Evolutionary conservation across 345 rosid genomes (phyloP).

Genomic region (Eucalyptus regnans): DNA sequence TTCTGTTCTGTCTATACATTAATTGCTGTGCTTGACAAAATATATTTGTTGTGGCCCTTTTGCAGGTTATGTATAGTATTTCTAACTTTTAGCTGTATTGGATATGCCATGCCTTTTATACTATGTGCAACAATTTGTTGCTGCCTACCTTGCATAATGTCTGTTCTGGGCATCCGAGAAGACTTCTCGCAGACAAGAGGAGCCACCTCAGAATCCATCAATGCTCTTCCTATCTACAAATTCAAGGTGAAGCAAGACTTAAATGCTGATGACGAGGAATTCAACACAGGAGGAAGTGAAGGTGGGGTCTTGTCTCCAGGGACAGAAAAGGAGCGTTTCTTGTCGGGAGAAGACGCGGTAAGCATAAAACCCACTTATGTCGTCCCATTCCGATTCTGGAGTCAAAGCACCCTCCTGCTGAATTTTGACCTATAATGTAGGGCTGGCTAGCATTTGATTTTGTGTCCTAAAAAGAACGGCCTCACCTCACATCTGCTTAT

Average conservation of each 20-base stretch:
- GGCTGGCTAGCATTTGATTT: not conserved
- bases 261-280: slow-evolving; percentile 9
- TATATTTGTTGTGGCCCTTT: not conserved
- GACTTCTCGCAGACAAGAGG: slow-evolving; percentile 74
- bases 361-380: slow-evolving; percentile 5
- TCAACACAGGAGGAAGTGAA: slow-evolving; percentile 30
- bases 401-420: not conserved
- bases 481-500: not conserved
- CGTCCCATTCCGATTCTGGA: not conserved
- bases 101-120: slow-evolving; percentile 93
- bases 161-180: slow-evolving; percentile 67
- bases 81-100: slow-evolving; percentile 85
- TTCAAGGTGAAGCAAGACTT: slow-evolving; percentile 32
- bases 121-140: slow-evolving; percentile 86
- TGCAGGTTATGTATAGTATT: slow-evolving; percentile 89
- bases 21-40: not conserved
- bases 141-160: slow-evolving; percentile 86
- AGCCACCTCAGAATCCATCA: slow-evolving; percentile 54
- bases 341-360: slow-evolving; percentile 91
- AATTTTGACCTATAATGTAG: not conserved
- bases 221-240: slow-evolving; percentile 65
- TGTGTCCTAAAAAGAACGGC: not conserved
- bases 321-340: slow-evolving; percentile 54
- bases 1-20: not conserved
- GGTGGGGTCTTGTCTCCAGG: slow-evolving; percentile 69